Conservation (phyloP, 495 filamentous ascomycete genomes). For the Xylaria intraflava region DNA sequence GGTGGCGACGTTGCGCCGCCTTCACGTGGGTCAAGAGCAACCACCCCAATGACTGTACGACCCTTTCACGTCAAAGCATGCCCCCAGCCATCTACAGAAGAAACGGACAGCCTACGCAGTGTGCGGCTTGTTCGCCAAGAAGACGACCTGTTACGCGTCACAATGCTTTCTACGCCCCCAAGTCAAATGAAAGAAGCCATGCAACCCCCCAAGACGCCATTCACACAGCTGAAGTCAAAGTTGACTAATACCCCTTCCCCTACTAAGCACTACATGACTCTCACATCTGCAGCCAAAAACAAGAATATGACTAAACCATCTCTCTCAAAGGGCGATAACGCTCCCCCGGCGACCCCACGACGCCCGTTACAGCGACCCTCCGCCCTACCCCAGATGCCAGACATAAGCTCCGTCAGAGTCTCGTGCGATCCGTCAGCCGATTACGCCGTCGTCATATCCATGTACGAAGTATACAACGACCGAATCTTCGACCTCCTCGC, state of each 20-base stretch:
- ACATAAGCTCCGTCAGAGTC: slow-evolving; percentile 62
- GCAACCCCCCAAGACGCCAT: slow-evolving; percentile 8
- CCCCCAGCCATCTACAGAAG: slow-evolving; percentile 22
- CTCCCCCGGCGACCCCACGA: slow-evolving; percentile 46
- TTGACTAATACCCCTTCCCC: slow-evolving; percentile 15
- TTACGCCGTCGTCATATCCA: slow-evolving; percentile 84
- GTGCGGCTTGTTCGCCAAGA: slow-evolving; percentile 35
- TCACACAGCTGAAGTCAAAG: slow-evolving; percentile 22
- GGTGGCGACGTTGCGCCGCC: slow-evolving; percentile 52
- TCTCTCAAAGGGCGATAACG: slow-evolving; percentile 35
- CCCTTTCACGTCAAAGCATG: slow-evolving; percentile 19
- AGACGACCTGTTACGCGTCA: slow-evolving; percentile 20
- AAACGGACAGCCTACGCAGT: slow-evolving; percentile 30
- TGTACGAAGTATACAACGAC: slow-evolving; percentile 99
- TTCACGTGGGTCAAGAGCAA: slow-evolving; percentile 61
- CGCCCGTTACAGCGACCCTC: slow-evolving; percentile 56
- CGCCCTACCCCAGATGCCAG: slow-evolving; percentile 62
- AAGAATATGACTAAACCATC: slow-evolving; percentile 34
- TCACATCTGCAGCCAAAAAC: slow-evolving; percentile 33
- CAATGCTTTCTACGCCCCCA: slow-evolving; percentile 16
- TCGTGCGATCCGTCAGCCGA: slow-evolving; percentile 66
- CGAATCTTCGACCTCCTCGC: slow-evolving; percentile 91
- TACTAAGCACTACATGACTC: slow-evolving; percentile 37
- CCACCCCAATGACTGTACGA: slow-evolving; percentile 76
- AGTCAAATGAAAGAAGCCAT: slow-evolving; percentile 3